Percentiles rank a stretch among this genome's conserved stretches.
phyloP scores from a whole-genome alignment of 1,284 basidiomycete genomes.

The Ganoderma sp. region DNA sequence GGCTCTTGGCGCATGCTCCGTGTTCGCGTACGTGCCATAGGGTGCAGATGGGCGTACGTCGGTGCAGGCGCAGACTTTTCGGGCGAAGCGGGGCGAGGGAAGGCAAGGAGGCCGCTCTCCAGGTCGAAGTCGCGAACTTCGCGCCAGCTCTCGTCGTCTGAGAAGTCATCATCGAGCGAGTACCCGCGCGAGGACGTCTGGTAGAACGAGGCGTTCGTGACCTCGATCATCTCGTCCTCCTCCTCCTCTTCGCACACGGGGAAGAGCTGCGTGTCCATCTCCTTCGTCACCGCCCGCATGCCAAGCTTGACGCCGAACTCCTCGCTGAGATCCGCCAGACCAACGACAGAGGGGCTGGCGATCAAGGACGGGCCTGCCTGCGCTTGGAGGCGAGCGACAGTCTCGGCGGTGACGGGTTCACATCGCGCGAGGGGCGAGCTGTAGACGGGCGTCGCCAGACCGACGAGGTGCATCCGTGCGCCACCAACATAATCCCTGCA shows the following conservation, averaged over 20 bases:
- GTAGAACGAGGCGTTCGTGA: slow-evolving; percentile 6
- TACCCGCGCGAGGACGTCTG: slow-evolving; percentile 16
- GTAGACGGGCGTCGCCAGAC: slow-evolving; percentile 50
- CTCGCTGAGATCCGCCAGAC: slow-evolving; percentile 32
- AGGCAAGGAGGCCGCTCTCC: slow-evolving; percentile 32
- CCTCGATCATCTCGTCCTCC: slow-evolving; percentile 36
- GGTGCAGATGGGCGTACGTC: slow-evolving; percentile 29
- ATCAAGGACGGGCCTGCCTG: not conserved
- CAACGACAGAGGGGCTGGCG: slow-evolving; percentile 13
- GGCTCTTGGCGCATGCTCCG: slow-evolving; percentile 37
- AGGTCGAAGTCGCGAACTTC: slow-evolving; percentile 27
- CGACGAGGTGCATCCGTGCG: slow-evolving; percentile 40
- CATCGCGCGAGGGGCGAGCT: slow-evolving; percentile 48
- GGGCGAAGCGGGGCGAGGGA: slow-evolving; percentile 20
- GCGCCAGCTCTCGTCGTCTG: slow-evolving; percentile 30
- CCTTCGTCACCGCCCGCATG: slow-evolving; percentile 29
- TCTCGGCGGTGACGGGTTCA: slow-evolving; percentile 40
- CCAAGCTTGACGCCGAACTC: slow-evolving; percentile 35
- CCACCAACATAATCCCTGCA: slow-evolving; percentile 43
- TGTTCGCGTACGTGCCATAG: slow-evolving; percentile 39
- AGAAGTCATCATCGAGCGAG: slow-evolving; percentile 25
- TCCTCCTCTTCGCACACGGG: slow-evolving; percentile 58
- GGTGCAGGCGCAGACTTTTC: slow-evolving; percentile 10
- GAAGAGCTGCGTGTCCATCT: slow-evolving; percentile 44
- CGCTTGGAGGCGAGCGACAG: slow-evolving; percentile 21